Conservation (phyloP, 208 protist species). For the Crithidia mellificae region DNA sequence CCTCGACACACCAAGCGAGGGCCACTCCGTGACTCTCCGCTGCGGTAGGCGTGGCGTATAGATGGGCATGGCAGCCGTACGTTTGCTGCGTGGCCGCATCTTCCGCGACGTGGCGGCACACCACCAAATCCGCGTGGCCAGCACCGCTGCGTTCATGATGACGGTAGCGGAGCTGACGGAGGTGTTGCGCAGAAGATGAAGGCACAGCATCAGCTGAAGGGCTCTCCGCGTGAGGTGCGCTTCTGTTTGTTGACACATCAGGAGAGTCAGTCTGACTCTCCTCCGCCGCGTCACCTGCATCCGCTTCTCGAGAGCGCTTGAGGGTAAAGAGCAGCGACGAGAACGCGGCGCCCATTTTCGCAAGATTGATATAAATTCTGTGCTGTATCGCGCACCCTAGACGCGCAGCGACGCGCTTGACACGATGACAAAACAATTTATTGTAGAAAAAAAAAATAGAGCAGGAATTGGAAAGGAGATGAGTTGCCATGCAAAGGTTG, state of each 20-base stretch:
- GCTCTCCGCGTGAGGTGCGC: background rate
- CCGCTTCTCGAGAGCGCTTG: background rate
- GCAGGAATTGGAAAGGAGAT: no score
- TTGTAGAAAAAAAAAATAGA: no score
- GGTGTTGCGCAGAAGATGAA: background rate
- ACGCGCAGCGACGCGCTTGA: no score
- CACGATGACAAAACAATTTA: no score
- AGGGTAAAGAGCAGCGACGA: background rate
- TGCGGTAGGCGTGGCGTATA: constrained; percentile 51
- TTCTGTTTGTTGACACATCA: background rate
- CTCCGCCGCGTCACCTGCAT: background rate
- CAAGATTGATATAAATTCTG: background rate
- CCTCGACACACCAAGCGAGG: constrained; percentile 60
- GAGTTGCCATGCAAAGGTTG: no score
- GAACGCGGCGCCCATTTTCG: constrained; percentile 3
- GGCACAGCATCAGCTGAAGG: background rate
- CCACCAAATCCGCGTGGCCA: constrained; percentile 15
- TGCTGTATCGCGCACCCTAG: background rate
- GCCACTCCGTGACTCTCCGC: constrained; percentile 61
- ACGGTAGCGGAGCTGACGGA: constrained; percentile 30
- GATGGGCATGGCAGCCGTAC: constrained; percentile 78
- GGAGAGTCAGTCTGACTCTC: background rate
- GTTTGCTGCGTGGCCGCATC: constrained; percentile 38
- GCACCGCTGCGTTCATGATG: no score
- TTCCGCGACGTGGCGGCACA: constrained; percentile 46